Evolutionary conservation across 352 stramenopile genomes (phyloP).

Genomic region (Globisporangium takayamanum): DNA sequence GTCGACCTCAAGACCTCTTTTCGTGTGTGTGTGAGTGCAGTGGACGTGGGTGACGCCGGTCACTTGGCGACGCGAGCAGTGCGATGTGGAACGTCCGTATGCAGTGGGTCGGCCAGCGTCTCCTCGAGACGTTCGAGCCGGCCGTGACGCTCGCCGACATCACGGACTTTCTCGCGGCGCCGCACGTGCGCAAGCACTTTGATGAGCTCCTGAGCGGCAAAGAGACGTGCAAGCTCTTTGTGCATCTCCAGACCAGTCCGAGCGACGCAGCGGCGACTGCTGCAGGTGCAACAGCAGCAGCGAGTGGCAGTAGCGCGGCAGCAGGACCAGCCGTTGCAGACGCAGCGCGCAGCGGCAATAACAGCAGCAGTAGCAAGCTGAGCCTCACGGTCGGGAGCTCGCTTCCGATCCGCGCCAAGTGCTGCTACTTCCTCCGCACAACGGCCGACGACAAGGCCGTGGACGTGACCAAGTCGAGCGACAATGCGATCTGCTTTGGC

Average conservation of each 20-base stretch:
- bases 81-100: slow-evolving; percentile 71
- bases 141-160: slow-evolving; percentile 43
- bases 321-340: no score
- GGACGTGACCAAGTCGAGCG: slow-evolving; percentile 64
- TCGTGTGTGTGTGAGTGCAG: neutral
- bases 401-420: slow-evolving; percentile 69
- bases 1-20: neutral
- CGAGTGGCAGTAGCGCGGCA: no score
- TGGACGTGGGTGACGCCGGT: neutral
- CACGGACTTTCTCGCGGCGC: slow-evolving; percentile 54
- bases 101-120: slow-evolving; percentile 74
- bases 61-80: neutral
- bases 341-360: slow-evolving; percentile 9
- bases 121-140: slow-evolving; percentile 77
- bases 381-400: slow-evolving; percentile 63
- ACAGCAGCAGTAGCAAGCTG: slow-evolving; percentile 39
- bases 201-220: slow-evolving; percentile 70
- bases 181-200: slow-evolving; percentile 54
- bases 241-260: slow-evolving; percentile 50
- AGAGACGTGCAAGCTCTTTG: slow-evolving; percentile 69
- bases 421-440: slow-evolving; percentile 79
- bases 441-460: slow-evolving; percentile 66
- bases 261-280: neutral
- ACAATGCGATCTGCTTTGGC: slow-evolving; percentile 79
- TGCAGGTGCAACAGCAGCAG: no score